A percentile compares a stretch with the other conserved stretches of the same genome.
phyloP scores from a whole-genome alignment of 2,329 filamentous ascomycete genomes.

The Fusarium denticulatum region DNA sequence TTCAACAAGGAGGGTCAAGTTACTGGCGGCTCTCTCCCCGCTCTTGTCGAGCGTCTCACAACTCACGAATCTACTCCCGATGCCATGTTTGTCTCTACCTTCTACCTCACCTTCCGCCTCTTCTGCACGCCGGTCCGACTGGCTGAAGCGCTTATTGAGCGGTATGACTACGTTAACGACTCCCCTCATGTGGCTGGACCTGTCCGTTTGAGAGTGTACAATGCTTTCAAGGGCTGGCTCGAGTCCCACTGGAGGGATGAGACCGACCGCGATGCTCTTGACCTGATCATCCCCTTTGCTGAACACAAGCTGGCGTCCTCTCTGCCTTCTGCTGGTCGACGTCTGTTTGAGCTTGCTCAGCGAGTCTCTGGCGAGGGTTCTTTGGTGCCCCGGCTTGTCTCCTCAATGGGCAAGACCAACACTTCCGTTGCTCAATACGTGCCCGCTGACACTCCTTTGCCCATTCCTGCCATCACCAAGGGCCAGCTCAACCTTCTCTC shows the following conservation, averaged over 20 bases:
- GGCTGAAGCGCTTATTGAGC: constrained; percentile 83
- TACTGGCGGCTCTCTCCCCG: constrained; percentile 89
- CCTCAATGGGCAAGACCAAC: constrained; percentile 88
- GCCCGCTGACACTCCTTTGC: constrained; percentile 76
- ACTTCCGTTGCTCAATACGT: constrained; percentile 77
- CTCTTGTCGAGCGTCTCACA: constrained; percentile 92
- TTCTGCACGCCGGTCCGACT: constrained; percentile 86
- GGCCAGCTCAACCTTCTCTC: constrained; percentile 78
- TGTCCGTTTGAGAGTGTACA: constrained; percentile 91
- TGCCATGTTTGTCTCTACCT: constrained; percentile 89
- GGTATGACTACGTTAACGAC: constrained; percentile 91
- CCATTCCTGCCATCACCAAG: constrained; percentile 75
- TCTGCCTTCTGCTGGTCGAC: constrained; percentile 80
- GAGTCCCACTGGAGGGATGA: constrained; percentile 94
- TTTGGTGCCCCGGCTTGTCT: constrained; percentile 83
- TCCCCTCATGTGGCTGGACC: constrained; percentile 78
- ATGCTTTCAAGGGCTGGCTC: constrained; percentile 96
- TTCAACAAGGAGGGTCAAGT: constrained; percentile 95
- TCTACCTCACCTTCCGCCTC: constrained; percentile 94
- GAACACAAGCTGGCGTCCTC: constrained; percentile 73
- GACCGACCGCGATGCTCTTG: constrained; percentile 79
- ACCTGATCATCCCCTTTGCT: constrained; percentile 82
- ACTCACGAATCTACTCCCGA: constrained; percentile 94
- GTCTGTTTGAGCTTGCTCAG: constrained; percentile 81
- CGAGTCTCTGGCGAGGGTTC: constrained; percentile 80